Base-by-base conservation (phyloP, 805 yeast genomes). In the Candida chauliodis region DNA sequence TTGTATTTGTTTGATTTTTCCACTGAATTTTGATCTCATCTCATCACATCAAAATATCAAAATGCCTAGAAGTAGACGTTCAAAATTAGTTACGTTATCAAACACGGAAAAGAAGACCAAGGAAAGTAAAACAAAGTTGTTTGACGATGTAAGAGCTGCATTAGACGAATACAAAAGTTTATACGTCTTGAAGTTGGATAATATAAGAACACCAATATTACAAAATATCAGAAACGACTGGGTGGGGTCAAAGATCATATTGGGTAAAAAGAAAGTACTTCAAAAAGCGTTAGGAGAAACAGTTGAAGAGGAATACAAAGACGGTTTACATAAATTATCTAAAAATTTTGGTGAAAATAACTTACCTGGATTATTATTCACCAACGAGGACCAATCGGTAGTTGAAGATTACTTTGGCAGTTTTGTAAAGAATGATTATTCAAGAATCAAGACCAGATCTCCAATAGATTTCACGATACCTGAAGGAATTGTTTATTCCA, bases 41-140 rank as follows among this genome's bases (percentile, higher is more conserved):
- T 31, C 34, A 24, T 27, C 36, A 5, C 15, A 14, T 14, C 4
- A 13, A 11, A 27, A 6, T 26, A 26, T 9, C 21, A 68, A 50
- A 42, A 91, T 91, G 99, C 97, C 99, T 46, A 87, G 95, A 76
- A 89, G 97, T 25, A 90, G 81, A 62, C 91, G 98, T 78, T 84
- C 96, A 50, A 93, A 87, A 80, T 81, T 90, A 51, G 95, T 93
- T 44, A 86, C 98, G 10, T 73, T 93, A 52, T 93, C 99, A 26
- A 91, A 91, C 59, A 91, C 98, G 46, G 97, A 89, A 51, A 93
- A 89, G 66, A 93, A 93, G 59, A 96, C 96, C 36, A 81, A 82
- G 49, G 97, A 87, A 52, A 89, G 88, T 66, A 93, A 93, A 61
- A 91, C 79, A 51, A 75, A 91, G 53, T 80, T 91, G 50, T 93